Percentiles rank a stretch among this genome's conserved stretches.
Evolutionary conservation across 305 asterid genomes (phyloP).

Genomic region (Striga hermonthica): DNA sequence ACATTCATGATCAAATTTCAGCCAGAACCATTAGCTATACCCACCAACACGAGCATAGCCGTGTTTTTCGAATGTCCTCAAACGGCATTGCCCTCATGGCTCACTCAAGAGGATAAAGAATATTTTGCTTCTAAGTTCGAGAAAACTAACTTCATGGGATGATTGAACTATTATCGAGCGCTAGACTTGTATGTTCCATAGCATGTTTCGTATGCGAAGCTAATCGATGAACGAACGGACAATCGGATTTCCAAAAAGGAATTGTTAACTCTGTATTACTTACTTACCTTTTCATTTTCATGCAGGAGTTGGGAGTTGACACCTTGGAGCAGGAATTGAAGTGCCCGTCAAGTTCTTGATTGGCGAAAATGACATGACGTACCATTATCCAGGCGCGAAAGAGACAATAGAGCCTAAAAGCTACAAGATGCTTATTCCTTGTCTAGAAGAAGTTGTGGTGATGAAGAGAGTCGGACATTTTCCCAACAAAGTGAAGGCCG

Average conservation of each 20-base stretch:
- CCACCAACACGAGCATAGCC: neutral
- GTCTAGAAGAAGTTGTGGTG: slow-evolving; percentile 33
- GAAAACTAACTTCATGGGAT: slow-evolving; percentile 31
- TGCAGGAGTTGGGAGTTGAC: slow-evolving; percentile 50
- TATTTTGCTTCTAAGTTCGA: slow-evolving; percentile 30
- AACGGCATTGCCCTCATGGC: slow-evolving; percentile 25
- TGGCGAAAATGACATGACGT: slow-evolving; percentile 40
- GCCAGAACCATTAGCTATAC: slow-evolving; percentile 25
- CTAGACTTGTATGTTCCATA: slow-evolving; percentile 27
- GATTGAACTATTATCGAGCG: slow-evolving; percentile 35
- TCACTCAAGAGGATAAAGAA: slow-evolving; percentile 25
- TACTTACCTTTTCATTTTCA: no score
- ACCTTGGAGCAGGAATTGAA: slow-evolving; percentile 35
- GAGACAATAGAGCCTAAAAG: slow-evolving; percentile 35
- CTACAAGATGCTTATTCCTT: slow-evolving; percentile 34
- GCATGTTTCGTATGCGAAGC: no score
- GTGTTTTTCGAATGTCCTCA: neutral
- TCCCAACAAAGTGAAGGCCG: neutral
- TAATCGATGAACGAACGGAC: no score
- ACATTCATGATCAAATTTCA: neutral
- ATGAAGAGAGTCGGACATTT: slow-evolving; percentile 44
- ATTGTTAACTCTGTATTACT: no score
- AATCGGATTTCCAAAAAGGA: no score
- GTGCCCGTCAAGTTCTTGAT: slow-evolving; percentile 43
- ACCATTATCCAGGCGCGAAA: slow-evolving; percentile 34